Percentiles rank a stretch among this genome's conserved stretches.
These are phyloP conservation scores for Tuber indicum DNA, from an alignment of 495 filamentous ascomycete species.

Conservation along the genomic window DNA sequence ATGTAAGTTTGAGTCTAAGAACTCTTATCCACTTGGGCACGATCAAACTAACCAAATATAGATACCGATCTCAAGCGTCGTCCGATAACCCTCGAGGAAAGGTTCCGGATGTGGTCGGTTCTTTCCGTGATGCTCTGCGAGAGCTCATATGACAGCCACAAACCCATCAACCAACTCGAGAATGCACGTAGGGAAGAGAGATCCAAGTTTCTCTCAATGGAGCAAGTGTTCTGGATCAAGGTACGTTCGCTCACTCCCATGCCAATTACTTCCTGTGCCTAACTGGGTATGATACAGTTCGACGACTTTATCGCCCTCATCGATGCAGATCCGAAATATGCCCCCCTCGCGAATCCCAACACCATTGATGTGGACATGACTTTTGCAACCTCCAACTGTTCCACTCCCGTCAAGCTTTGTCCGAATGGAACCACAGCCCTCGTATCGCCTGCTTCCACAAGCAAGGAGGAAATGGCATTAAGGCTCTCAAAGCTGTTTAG, in stretches of 20 bases:
- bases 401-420: conserved; percentile 21
- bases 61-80: conserved; percentile 18
- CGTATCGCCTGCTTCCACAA: conserved; percentile 9
- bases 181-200: conserved; percentile 29
- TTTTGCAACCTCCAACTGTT: conserved; percentile 19
- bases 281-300: conserved; percentile 25
- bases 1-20: conserved; percentile 25
- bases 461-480: conserved; percentile 31
- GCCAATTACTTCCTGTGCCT: not conserved
- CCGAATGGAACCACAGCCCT: conserved; percentile 20
- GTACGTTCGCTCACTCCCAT: conserved; percentile 13
- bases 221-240: conserved; percentile 42
- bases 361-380: conserved; percentile 35
- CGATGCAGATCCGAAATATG: conserved; percentile 23
- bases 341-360: conserved; percentile 13
- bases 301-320: conserved; percentile 36
- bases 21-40: conserved; percentile 5
- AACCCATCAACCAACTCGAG: conserved; percentile 27
- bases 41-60: conserved; percentile 15
- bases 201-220: conserved; percentile 37
- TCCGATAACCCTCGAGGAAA: conserved; percentile 27
- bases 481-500: conserved; percentile 29
- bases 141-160: conserved; percentile 25
- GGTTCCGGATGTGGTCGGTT: conserved; percentile 39
- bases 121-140: conserved; percentile 35